Base-by-base conservation (phyloP, 306 rosid species). In the Prosopis cineraria region DNA sequence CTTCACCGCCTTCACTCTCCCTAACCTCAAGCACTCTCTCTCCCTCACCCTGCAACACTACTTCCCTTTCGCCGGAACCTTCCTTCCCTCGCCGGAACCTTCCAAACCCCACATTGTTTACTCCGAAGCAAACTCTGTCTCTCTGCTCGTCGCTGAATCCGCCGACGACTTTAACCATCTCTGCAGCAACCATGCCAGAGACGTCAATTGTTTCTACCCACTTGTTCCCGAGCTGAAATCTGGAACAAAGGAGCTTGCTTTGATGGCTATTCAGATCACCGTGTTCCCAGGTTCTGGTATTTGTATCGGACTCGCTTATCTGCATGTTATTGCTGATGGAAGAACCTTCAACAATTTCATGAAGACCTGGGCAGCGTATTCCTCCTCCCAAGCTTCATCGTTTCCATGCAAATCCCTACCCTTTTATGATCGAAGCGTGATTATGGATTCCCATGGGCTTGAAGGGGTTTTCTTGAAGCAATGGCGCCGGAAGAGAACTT, bases 291-390 rank as follows among this genome's bases (percentile, higher is more conserved):
- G 72, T 45, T 22, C 20, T 41, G 93, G 93, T 2, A 34, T 89
- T 22, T 83, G 83, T 60, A 70, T 89, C 10, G 88, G 89, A 71
- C 33, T 89, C 39, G 37, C 91, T 1, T 74, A 66, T 58, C 89
- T 75, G 13, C 64, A 83, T 3, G 83, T 82, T 36, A 71, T 76
- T 17, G 87, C 81, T 1, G 90, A 89, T 41, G 80, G 76, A 14
- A 85, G 93, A 65, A 89, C 93, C 25, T 81, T 89, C 47, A 69
- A 80, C 77, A 85, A 81, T 55, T 87, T 87, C 84, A 60, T 89
- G 47, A 80, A 79, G 43, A 78, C 85, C 19, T 87, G 93, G 93
- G 86, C 91, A 27, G 52, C 73, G 0, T 85, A 71, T 47, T 83
- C 77, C 13, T 4, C 65, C 1, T 39, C 17, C 3, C 75, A 24